Percentiles rank a stretch among this genome's conserved stretches.
Conservation (phyloP, 176 grass and related monocot genomes). For the Raddia guianensis region DNA sequence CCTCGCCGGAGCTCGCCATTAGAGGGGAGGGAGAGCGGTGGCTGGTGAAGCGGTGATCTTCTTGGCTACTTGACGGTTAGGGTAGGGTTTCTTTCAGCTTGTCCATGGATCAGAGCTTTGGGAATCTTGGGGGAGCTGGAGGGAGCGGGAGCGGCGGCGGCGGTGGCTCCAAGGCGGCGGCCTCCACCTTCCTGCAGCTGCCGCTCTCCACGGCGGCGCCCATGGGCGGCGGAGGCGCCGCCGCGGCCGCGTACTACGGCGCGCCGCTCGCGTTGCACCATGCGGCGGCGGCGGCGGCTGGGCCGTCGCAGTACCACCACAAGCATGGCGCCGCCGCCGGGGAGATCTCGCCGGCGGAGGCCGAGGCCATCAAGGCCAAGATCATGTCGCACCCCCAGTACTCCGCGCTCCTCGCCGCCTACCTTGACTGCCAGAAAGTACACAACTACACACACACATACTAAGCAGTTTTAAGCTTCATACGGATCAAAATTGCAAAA, state of each 20-base stretch:
- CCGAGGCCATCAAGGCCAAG: conserved; percentile 76
- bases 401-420: conserved; percentile 71
- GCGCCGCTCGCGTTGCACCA: conserved; percentile 54
- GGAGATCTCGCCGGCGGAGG: conserved; percentile 65
- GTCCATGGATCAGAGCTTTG: conserved; percentile 51
- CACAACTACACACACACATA: background rate
- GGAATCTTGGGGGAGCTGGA: conserved; percentile 59
- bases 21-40: background rate
- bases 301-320: conserved; percentile 36
- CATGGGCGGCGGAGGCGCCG: conserved; percentile 9
- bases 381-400: conserved; percentile 94
- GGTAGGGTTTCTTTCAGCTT: conserved; percentile 20
- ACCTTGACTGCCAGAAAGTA: conserved; percentile 98
- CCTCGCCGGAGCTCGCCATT: conserved; percentile 33
- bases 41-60: too few relatives aligned
- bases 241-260: conserved; percentile 44
- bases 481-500: background rate
- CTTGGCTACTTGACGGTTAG: too few relatives aligned
- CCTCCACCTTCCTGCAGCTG: conserved; percentile 69
- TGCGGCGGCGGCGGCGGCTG: conserved; percentile 20
- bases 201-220: conserved; percentile 48
- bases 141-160: conserved; percentile 40
- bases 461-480: too few relatives aligned
- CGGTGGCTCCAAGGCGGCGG: conserved; percentile 47
- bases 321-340: conserved; percentile 21